Percentiles rank a stretch among this genome's conserved stretches.
Conservation (phyloP, 179 eudicot species). For the Dionaea muscipula region DNA sequence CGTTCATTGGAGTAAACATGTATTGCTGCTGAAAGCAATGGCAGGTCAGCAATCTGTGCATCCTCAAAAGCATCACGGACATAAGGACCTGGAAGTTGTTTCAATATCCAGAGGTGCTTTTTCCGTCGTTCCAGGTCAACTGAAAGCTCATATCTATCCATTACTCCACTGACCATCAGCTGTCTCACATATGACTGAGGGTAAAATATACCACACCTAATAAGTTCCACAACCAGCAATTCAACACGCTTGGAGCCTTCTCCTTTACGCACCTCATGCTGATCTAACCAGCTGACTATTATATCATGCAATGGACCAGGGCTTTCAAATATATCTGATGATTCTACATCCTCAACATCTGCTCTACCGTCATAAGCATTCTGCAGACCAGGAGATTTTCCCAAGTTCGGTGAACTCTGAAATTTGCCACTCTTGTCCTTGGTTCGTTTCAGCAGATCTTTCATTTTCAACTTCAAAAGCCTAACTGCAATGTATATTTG, state of each 20-base stretch:
- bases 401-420: conserved; percentile 5
- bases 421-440: conserved; percentile 20
- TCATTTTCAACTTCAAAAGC: conserved; percentile 56
- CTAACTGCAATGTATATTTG: conserved; percentile 62
- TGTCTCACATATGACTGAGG: conserved; percentile 81
- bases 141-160: conserved; percentile 43
- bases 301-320: conserved; percentile 88
- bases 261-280: conserved; percentile 60
- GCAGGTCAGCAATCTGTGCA: conserved; percentile 32
- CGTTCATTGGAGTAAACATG: conserved; percentile 74
- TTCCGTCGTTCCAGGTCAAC: conserved; percentile 34
- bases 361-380: conserved; percentile 12
- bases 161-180: conserved; percentile 73
- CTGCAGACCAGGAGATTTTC: conserved; percentile 12
- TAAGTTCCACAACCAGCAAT: conserved; percentile 59
- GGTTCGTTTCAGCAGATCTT: conserved; percentile 31
- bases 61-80: conserved; percentile 55
- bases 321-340: conserved; percentile 55
- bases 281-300: conserved; percentile 88
- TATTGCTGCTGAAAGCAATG: conserved; percentile 43
- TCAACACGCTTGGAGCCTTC: conserved; percentile 75
- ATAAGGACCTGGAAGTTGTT: conserved; percentile 65
- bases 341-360: conserved; percentile 22
- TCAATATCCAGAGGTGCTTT: conserved; percentile 66
- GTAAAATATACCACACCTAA: conserved; percentile 58